Conservation (phyloP, 1,284 basidiomycete genomes). For the Mycosarcoma maydis region DNA sequence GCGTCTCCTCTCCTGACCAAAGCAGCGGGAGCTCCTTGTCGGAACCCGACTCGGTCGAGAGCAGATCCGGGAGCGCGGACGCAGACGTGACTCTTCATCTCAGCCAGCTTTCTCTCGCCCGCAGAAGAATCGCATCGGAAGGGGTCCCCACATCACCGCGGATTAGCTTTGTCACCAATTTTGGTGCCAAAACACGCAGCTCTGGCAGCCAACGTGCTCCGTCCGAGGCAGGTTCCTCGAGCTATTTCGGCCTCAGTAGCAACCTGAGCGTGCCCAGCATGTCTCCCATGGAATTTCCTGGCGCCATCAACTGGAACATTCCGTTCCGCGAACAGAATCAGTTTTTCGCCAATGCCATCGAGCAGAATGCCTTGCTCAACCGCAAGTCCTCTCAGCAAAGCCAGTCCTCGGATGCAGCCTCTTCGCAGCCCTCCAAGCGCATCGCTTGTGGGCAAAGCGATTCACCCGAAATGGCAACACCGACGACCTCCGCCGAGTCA, state of each 20-base stretch:
- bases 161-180: conserved; percentile 34
- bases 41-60: conserved; percentile 24
- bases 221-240: conserved; percentile 15
- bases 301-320: conserved; percentile 19
- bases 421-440: conserved; percentile 5
- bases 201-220: conserved; percentile 23
- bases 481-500: neutral
- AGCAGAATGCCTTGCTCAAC: conserved; percentile 10
- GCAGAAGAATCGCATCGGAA: conserved; percentile 8
- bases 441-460: neutral
- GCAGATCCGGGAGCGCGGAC: conserved; percentile 21
- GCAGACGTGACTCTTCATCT: conserved; percentile 16
- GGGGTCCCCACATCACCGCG: conserved; percentile 9
- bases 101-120: conserved; percentile 13
- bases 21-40: conserved; percentile 26
- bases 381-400: conserved; percentile 21
- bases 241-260: conserved; percentile 27
- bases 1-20: conserved; percentile 11
- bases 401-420: conserved; percentile 8
- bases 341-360: conserved; percentile 23
- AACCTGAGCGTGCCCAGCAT: conserved; percentile 22
- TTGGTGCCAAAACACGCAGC: conserved; percentile 24
- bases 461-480: neutral
- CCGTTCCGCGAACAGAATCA: conserved; percentile 30
- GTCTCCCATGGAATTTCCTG: conserved; percentile 27